phyloP scores from a whole-genome alignment of 768 basidiomycete genomes.

The Termitomyces sp. region DNA sequence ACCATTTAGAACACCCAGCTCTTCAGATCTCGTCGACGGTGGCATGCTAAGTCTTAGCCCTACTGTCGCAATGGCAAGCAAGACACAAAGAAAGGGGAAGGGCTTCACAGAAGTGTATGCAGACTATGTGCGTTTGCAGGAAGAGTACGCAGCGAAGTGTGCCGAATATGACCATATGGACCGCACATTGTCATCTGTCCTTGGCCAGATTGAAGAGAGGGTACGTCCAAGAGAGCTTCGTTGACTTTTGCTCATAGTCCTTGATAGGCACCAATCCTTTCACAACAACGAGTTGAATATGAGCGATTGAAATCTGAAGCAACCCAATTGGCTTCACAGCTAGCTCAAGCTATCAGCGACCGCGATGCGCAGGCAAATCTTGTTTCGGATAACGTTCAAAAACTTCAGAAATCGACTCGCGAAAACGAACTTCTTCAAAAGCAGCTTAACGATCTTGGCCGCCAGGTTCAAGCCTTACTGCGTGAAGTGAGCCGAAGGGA shows the following conservation, averaged over 20 bases:
- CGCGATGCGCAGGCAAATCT: slow-evolving; percentile 58
- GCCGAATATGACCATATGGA: slow-evolving; percentile 85
- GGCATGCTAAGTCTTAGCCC: slow-evolving; percentile 74
- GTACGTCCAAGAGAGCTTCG: slow-evolving; percentile 45
- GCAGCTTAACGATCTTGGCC: slow-evolving; percentile 77
- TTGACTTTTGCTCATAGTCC: background rate
- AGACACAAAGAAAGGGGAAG: slow-evolving; percentile 75
- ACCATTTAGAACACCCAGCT: slow-evolving; percentile 35
- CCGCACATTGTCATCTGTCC: slow-evolving; percentile 67
- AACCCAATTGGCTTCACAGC: slow-evolving; percentile 72
- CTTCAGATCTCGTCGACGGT: slow-evolving; percentile 39
- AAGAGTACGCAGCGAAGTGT: slow-evolving; percentile 70
- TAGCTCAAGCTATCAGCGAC: slow-evolving; percentile 67
- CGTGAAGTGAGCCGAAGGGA: slow-evolving; percentile 78
- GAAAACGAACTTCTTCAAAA: slow-evolving; percentile 68
- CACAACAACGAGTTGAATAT: slow-evolving; percentile 87
- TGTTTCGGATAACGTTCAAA: slow-evolving; percentile 58
- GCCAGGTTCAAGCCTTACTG: slow-evolving; percentile 75
- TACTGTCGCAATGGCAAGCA: slow-evolving; percentile 81
- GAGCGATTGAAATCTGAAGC: slow-evolving; percentile 79
- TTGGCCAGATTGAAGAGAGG: slow-evolving; percentile 83
- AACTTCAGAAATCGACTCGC: slow-evolving; percentile 46
- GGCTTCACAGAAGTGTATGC: slow-evolving; percentile 94
- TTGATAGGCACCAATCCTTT: slow-evolving; percentile 77
- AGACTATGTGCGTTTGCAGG: slow-evolving; percentile 83